Percentiles rank a stretch among this genome's conserved stretches.
phyloP scores from a whole-genome alignment of 2,329 filamentous ascomycete species.

The Boeremia exigua region DNA sequence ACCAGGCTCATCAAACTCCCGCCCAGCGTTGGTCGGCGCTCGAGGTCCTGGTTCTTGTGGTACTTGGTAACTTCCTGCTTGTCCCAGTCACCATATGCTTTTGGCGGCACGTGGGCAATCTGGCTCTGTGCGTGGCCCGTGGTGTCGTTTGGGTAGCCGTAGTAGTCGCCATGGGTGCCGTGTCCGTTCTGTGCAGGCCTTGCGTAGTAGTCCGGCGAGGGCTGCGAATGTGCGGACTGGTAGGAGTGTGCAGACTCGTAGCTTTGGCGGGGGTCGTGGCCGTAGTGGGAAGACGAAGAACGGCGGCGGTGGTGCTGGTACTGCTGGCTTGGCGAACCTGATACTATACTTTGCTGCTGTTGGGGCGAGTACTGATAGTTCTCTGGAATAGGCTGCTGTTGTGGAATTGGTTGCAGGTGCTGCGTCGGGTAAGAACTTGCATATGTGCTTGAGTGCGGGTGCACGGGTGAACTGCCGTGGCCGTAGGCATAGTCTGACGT shows the following conservation, averaged over 20 bases:
- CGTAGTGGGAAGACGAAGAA: slow-evolving; percentile 8
- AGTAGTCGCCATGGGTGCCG: neutral
- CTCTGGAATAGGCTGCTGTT: slow-evolving; percentile 14
- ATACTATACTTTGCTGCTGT: neutral
- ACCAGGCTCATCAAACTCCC: slow-evolving; percentile 30
- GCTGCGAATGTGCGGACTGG: slow-evolving; percentile 1
- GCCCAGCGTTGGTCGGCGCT: slow-evolving; percentile 37
- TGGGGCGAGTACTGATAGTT: slow-evolving; percentile 2
- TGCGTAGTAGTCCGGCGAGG: slow-evolving; percentile 4
- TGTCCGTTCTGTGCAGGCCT: neutral
- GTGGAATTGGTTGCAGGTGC: slow-evolving; percentile 15
- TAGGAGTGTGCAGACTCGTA: slow-evolving; percentile 9
- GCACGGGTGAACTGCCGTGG: slow-evolving; percentile 6
- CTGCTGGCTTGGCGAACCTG: neutral
- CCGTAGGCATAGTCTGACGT: slow-evolving; percentile 1
- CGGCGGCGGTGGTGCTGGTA: slow-evolving; percentile 4
- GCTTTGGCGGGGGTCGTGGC: slow-evolving; percentile 2
- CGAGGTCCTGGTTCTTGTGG: slow-evolving; percentile 24
- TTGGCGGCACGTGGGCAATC: neutral
- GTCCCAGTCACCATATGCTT: slow-evolving; percentile 19
- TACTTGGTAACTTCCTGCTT: slow-evolving; percentile 23
- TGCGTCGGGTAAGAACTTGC: slow-evolving; percentile 4
- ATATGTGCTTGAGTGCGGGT: neutral
- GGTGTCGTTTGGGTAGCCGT: neutral
- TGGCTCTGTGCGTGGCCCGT: neutral